phyloP scores from a whole-genome alignment of 2,329 filamentous ascomycete genomes.

The Onygena corvina region DNA sequence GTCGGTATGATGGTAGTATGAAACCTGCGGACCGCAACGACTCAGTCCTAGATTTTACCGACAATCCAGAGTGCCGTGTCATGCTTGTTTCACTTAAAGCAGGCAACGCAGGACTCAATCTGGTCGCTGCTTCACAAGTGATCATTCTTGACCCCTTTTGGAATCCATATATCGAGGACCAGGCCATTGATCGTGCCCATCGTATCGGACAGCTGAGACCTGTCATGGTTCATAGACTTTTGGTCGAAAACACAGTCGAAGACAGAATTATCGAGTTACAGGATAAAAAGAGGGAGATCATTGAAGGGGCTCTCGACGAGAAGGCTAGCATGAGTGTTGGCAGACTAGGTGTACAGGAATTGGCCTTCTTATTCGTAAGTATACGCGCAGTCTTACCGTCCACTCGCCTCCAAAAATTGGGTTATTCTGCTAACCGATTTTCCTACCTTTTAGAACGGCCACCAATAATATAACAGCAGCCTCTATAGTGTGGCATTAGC shows the following conservation, averaged over 20 bases:
- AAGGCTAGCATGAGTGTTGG: constrained; percentile 54
- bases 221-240: constrained; percentile 68
- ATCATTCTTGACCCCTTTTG: constrained; percentile 89
- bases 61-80: constrained; percentile 48
- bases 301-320: constrained; percentile 70
- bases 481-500: too few relatives aligned
- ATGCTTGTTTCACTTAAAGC: constrained; percentile 71
- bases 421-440: background rate
- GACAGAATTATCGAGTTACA: constrained; percentile 73
- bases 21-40: constrained; percentile 51
- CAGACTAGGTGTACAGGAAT: constrained; percentile 52
- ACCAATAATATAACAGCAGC: background rate
- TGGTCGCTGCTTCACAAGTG: constrained; percentile 70
- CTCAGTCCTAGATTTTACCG: constrained; percentile 56
- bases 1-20: constrained; percentile 70
- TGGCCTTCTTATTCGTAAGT: constrained; percentile 53
- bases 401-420: background rate
- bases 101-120: constrained; percentile 74
- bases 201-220: constrained; percentile 66
- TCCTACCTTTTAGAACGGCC: background rate
- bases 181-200: constrained; percentile 81
- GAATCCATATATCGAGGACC: constrained; percentile 88
- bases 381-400: background rate
- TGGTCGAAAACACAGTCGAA: constrained; percentile 69
- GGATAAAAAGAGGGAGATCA: constrained; percentile 62